Evolutionary conservation across 2,329 filamentous ascomycete species (phyloP).

Genomic region (Fulvia fulva): DNA sequence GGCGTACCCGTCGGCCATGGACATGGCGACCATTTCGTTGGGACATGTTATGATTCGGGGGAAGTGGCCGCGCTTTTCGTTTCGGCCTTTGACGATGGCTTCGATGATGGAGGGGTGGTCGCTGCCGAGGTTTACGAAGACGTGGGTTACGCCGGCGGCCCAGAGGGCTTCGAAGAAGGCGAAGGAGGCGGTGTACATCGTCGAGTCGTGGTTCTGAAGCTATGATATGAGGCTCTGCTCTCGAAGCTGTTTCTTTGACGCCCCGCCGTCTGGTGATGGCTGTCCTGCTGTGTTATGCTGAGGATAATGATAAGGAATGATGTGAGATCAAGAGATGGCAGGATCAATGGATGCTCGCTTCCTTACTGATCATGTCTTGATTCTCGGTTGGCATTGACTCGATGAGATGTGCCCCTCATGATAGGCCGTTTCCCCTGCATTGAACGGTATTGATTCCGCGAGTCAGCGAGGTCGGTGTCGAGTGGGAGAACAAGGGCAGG

Average conservation of each 20-base stretch:
- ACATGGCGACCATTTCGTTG: conserved; percentile 83
- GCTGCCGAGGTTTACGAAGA: conserved; percentile 65
- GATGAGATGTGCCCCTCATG: neutral
- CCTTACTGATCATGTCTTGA: neutral
- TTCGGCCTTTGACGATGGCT: conserved; percentile 72
- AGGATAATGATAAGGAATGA: neutral
- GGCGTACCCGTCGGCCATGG: conserved; percentile 73
- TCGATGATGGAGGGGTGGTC: conserved; percentile 75
- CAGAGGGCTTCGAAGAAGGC: conserved; percentile 80
- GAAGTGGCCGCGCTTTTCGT: conserved; percentile 61
- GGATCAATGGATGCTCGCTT: no score
- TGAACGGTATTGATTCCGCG: neutral
- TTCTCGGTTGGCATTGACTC: neutral
- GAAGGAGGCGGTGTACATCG: conserved; percentile 66
- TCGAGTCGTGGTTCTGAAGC: no score
- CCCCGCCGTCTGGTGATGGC: neutral
- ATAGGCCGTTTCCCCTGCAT: neutral
- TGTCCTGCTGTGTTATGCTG: neutral
- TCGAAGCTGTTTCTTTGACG: no score
- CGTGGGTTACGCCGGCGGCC: conserved; percentile 61
- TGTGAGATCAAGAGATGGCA: neutral
- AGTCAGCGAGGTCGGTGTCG: neutral
- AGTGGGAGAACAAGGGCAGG: neutral
- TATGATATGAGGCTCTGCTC: no score
- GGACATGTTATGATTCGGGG: conserved; percentile 74